Conservation (phyloP, 2,329 filamentous ascomycete genomes). For the Stromatinia cepivora region DNA sequence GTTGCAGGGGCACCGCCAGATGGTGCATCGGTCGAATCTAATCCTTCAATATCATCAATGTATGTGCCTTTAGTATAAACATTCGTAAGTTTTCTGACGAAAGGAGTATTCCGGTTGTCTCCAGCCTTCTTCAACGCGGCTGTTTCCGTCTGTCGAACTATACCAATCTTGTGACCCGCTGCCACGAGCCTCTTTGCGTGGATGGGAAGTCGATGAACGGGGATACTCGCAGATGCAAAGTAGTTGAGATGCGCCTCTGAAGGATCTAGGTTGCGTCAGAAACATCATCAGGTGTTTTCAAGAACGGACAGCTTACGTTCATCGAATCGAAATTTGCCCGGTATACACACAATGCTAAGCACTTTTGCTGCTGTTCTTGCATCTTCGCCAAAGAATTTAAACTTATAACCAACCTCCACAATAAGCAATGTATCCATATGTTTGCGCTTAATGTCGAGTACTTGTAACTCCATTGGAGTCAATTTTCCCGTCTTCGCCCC, state of each 20-base stretch:
- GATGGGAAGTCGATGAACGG: constrained; percentile 85
- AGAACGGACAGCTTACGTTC: constrained; percentile 59
- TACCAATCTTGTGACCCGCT: constrained; percentile 92
- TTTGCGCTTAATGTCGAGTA: constrained; percentile 89
- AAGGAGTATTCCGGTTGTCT: constrained; percentile 90
- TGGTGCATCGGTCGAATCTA: constrained; percentile 59
- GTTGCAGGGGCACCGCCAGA: constrained; percentile 62
- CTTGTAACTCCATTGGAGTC: constrained; percentile 91
- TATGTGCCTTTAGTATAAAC: constrained; percentile 98
- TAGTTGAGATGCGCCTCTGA: constrained; percentile 90
- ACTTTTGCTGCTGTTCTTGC: constrained; percentile 86
- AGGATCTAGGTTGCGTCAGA: constrained; percentile 53
- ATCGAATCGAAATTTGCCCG: constrained; percentile 91
- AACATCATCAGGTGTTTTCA: constrained; percentile 11
- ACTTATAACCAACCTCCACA: constrained; percentile 97
- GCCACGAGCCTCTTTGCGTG: constrained; percentile 91
- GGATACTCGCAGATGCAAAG: constrained; percentile 95
- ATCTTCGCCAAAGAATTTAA: constrained; percentile 95
- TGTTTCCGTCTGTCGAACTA: constrained; percentile 92
- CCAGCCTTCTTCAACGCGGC: constrained; percentile 93
- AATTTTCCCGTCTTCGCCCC: constrained; percentile 72
- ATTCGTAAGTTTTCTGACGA: constrained; percentile 89
- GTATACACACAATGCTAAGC: constrained; percentile 93
- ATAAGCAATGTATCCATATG: constrained; percentile 88
- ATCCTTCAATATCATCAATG: constrained; percentile 84